Conservation (phyloP, 108 stramenopile genomes). For the Cyclotella baltica region DNA sequence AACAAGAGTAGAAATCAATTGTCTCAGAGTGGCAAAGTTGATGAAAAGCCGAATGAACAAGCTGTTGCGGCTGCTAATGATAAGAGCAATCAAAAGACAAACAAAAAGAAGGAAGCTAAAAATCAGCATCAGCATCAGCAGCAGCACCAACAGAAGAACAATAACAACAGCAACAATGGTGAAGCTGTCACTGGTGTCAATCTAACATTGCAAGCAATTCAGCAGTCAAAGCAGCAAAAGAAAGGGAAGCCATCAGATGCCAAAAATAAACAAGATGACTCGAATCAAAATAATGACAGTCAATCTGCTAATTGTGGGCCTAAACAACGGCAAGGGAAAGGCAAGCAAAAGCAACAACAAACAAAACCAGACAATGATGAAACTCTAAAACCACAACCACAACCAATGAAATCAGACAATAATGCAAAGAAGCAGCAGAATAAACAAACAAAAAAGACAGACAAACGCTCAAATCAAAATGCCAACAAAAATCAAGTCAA, state of each 20-base stretch:
- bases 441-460: not conserved
- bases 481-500: too few species aligned
- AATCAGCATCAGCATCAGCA: not conserved
- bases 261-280: not conserved
- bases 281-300: not conserved
- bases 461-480: too few species aligned
- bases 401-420: not conserved
- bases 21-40: too few species aligned
- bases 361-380: not conserved
- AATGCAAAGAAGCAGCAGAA: too few species aligned
- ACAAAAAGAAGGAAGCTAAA: too few species aligned
- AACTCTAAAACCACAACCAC: not conserved
- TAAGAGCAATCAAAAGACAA: conserved; percentile 1
- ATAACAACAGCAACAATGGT: conserved; percentile 25
- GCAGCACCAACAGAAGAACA: conserved; percentile 15
- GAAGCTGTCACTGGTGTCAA: not conserved
- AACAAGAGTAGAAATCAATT: not conserved
- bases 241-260: not conserved
- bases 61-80: not conserved
- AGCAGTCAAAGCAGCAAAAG: conserved; percentile 5
- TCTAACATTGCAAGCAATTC: not conserved
- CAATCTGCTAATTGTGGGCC: not conserved
- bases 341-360: not conserved
- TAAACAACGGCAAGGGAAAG: not conserved
- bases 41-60: too few species aligned